Base-by-base conservation (phyloP, 2,329 filamentous ascomycete species). In the Alternaria sp. region DNA sequence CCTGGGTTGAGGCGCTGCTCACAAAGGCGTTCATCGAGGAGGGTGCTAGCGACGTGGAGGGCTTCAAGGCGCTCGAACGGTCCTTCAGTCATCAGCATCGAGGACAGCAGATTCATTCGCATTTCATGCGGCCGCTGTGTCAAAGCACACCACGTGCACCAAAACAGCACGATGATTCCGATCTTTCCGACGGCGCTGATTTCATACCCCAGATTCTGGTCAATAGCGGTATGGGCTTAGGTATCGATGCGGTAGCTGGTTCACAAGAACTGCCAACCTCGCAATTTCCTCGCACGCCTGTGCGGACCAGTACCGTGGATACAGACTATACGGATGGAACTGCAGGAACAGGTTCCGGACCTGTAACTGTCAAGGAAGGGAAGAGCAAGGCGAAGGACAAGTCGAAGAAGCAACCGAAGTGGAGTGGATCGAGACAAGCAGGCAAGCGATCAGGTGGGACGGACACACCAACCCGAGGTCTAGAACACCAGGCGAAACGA, bases 21-120 rank as follows among this genome's bases (percentile, higher is more conserved):
- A 87, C 87, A 1, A 90, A 90, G 67, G 84, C 84, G 8, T 90
- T 90, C 67, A 86, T 90, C 33, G 88, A 90, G 73, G 86, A 87
- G 41, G 87, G 87, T 0, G 84, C 85, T 15, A 83, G 84, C n/a
- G 88, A 90, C 71, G 84, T 89, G 2, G 87, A 89, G 70, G 85
- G 86, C 2, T 90, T 89, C 78, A 90, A 89, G 69, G 86, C 87
- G 0, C 73, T 90, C 3, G 87, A 88, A 68, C 84, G 85, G 64
- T 88, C 86, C 4, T 89, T 90, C 65, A 85, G 85, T 46, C 87
- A 89, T 66, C 87, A 89, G 64, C 88, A 90, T 72, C 83, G 87
- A 0, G 88, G 88, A 0, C 83, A 84, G 26, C 82, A 85, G 45
- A 81, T 85, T 0, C 88, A 90, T 70, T 87, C 87, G 0, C 84